Conservation (phyloP, 345 rosid species). For the Bretschneidera sinensis region DNA sequence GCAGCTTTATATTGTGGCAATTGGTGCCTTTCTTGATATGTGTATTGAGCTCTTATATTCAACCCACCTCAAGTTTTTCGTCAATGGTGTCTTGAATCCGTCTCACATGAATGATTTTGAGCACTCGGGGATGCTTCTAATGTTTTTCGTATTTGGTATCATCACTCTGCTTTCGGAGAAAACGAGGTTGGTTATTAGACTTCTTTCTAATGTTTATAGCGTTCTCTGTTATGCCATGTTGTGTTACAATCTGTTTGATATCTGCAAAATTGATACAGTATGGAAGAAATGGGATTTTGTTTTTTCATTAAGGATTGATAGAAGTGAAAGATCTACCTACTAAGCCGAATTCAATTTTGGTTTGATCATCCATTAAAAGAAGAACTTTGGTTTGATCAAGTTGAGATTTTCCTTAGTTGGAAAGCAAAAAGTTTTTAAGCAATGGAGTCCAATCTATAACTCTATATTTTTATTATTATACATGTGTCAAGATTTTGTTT, state of each 20-base stretch:
- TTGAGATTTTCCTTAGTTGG: background rate
- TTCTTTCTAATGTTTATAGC: background rate
- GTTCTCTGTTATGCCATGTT: background rate
- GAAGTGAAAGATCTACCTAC: background rate
- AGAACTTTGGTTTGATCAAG: too few species aligned
- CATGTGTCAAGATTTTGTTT: background rate
- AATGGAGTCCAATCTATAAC: too few species aligned
- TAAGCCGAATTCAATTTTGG: background rate
- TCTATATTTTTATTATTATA: background rate
- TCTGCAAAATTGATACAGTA: too few species aligned
- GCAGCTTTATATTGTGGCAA: conserved; percentile 73
- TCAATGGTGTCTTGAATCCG: conserved; percentile 75
- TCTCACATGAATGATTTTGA: conserved; percentile 91
- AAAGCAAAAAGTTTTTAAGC: background rate
- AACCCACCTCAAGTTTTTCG: conserved; percentile 81
- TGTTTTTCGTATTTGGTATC: conserved; percentile 82
- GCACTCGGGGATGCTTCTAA: conserved; percentile 95
- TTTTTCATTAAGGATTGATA: background rate
- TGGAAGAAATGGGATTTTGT: background rate
- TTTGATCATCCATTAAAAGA: too few species aligned
- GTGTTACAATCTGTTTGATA: background rate
- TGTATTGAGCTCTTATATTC: conserved; percentile 89
- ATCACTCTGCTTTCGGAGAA: conserved; percentile 67
- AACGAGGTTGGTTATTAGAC: conserved; percentile 50
- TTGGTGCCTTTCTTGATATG: conserved; percentile 76